Base-by-base conservation (phyloP, 2,329 filamentous ascomycete genomes). In the Blastomyces parvus region DNA sequence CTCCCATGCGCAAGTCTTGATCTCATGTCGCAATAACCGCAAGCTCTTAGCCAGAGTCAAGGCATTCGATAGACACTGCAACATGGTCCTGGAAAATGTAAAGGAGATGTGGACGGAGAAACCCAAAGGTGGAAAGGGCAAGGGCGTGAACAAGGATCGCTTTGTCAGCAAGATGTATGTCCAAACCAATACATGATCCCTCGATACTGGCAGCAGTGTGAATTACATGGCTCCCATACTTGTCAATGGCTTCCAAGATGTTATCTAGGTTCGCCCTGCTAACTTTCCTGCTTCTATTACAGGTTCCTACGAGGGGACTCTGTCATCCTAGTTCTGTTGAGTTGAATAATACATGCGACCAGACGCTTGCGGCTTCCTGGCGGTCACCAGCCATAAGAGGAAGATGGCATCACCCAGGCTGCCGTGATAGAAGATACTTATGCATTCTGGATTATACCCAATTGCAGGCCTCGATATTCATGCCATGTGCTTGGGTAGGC, bases 21-120 rank as follows among this genome's bases (percentile, higher is more conserved):
- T 99, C 74, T 96, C 91, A 62, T 93, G 93, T 80, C 91, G 94
- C 69, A 97, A 96, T 85, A 97, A 97, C 82, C 89, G 93, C 79
- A 99, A 99, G 83, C 84, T 99, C 58, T 87, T 99, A 62, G 94
- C 93, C 60, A 89, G 94, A 67, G 93, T 99, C 73, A 99, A 99
- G 83, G 94, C 94, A 7, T 99, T 99, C 76, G 94, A 99, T 79
- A 85, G 94, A 65, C 94, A 99, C 79, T 97, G 92, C 85, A 99
- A 99, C 80, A 97, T 99, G 94, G 90, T 96, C 3, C 82, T 97
- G 58, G 91, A 96, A 82, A 96, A 96, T 70, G 91, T 95, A 53
- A 95, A 95, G 83, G 94, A 99, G 81, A 97, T 99, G 93, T 99
- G 94, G 94, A 97, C 92, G 11, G 94, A 99, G 80, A 94, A 89